A percentile compares a stretch with the other conserved stretches of the same genome.
phyloP scores from a whole-genome alignment of 2,329 filamentous ascomycete species.

The Gliomastix tumulicola region DNA sequence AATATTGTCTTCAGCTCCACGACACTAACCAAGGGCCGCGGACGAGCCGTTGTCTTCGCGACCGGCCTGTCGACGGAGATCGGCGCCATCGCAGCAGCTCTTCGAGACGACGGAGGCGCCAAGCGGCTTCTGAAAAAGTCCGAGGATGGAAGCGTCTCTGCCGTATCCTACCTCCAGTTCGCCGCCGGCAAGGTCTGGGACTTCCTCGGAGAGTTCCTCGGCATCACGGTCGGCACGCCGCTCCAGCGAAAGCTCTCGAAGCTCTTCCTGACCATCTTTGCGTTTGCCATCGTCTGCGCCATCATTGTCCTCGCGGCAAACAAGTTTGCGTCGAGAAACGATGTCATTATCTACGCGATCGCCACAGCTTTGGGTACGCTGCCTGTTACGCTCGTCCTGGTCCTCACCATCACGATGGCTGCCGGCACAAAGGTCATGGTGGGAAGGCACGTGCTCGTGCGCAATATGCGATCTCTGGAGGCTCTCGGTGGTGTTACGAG shows the following conservation, averaged over 20 bases:
- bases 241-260: conserved; percentile 61
- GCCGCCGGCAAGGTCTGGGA: conserved; percentile 5
- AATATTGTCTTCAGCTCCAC: conserved; percentile 51
- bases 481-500: conserved; percentile 44
- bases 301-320: conserved; percentile 29
- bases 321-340: conserved; percentile 21
- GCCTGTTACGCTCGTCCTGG: conserved; percentile 35
- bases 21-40: conserved; percentile 49
- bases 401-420: conserved; percentile 54
- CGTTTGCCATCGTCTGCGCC: conserved; percentile 36
- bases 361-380: conserved; percentile 36
- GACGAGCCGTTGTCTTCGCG: conserved; percentile 48
- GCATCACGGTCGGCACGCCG: conserved; percentile 51
- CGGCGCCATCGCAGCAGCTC: conserved; percentile 42
- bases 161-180: conserved; percentile 4
- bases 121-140: conserved; percentile 4
- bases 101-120: conserved; percentile 14
- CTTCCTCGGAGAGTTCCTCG: conserved; percentile 31
- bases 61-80: conserved; percentile 53
- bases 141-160: conserved; percentile 1
- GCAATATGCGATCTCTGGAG: conserved; percentile 37
- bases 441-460: conserved; percentile 38
- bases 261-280: conserved; percentile 59
- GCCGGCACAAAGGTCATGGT: conserved; percentile 43
- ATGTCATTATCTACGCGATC: conserved; percentile 31